Evolutionary conservation across 176 grass and related monocot species (phyloP), one percentile per base, ranked within the genome.

Genomic region (Eragrostis nindensis): DNA sequence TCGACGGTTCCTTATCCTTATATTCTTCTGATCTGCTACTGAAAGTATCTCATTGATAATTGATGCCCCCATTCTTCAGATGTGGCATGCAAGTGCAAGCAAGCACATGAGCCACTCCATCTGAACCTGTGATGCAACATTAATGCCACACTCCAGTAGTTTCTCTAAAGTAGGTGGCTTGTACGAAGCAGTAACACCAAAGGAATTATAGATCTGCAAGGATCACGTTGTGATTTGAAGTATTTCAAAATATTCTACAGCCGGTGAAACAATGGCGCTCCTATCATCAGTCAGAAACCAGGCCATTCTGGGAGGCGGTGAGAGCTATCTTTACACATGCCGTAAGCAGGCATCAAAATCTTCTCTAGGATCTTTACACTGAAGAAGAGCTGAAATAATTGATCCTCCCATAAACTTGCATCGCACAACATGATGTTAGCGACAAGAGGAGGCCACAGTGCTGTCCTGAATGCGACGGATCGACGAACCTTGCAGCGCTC

Each of bases 381-480:
- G 7, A 42, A 42, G 40, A 42, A 42, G 5, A 42, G 7, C 7
- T 5, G 7, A 42, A 42, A 42, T 42, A 42, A 2, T 42, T 42
- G 40, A 42, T 42, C 7, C 40, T 42, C 40, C n/a, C n/a, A 42
- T 7, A 42, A 42, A 42, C 40, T 42, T 1, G 40, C 4, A 7
- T 7, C 7, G 40, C 40, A 42, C 40, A 42, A 7, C 40, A 42
- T 42, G 40, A 42, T 42, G 1, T 1, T 42, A 42, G 40, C 40
- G 40, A 42, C 40, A 42, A 42, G 40, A 19, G 18, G 68, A 47
- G 52, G 66, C 68, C 59, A 73, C 19, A 27, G 40, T 9, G 68
- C 74, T 74, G 76, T 66, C 47, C 69, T 60, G 84, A 86, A 86
- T 66, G 76, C 25, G 84, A 86, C 68, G 46, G 39, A 65, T 86